Base-by-base conservation (phyloP, 768 basidiomycete genomes). In the Lactifluus pinguis region DNA sequence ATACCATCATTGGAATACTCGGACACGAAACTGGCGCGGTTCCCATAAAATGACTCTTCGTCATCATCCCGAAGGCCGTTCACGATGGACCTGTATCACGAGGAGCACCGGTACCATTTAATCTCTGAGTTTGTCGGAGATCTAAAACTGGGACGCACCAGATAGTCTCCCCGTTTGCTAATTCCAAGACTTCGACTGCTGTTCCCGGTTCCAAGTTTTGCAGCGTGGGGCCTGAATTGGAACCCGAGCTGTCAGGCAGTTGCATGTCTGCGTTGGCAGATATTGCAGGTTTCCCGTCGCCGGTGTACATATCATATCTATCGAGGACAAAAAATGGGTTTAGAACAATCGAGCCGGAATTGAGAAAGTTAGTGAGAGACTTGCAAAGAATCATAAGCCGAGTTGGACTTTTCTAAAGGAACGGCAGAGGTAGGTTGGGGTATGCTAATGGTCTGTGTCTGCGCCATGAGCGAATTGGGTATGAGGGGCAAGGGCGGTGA, bases 81-180 rank as follows among this genome's bases (percentile, higher is more conserved):
- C 51, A 93, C 87, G 66, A 92, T 87, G 63, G 83, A 84, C 89
- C 89, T 87, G 67, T 52, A 68, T 52, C 50, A 66, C 39, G 52
- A 66, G 58, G 64, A 57, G 57, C 66, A n/a, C 34, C 57, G 60
- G 41, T 65, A n/a, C 45, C 57, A 57, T 36, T 71, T 58, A 47
- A 60, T 61, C 19, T 53, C 29, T 47, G 32, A 38, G 48, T 41
- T 41, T 25, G 44, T 50, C 44, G 49, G 54, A 61, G 49, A 10
- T 51, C 39, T 32, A 38, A 36, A n/a, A 13, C 57, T n/a, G 5
- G 49, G 29, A 76, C 83, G 60, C 57, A 89, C 91, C 91, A 93
- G 62, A 93, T 84, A 8, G 87, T 89, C 70, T 92, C 85, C 25
- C 91, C 91, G 69, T 91, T 91, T n/a, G 88, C 87, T 68, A 91